Evolutionary conservation across 371 early-diverging fungal species (phyloP).

Genomic region (Catenaria anguillulae): DNA sequence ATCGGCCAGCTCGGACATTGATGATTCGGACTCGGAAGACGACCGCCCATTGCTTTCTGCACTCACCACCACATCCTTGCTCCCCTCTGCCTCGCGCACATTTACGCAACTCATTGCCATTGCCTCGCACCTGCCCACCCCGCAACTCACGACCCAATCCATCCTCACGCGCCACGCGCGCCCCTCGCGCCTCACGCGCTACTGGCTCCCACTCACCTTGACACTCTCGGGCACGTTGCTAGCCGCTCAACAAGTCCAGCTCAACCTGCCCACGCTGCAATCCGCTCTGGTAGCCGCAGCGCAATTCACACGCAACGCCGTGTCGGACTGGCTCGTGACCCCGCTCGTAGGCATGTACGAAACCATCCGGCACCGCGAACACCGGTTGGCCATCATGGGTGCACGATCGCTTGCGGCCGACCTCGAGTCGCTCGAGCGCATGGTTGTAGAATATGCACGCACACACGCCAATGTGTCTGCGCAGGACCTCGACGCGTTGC

Average conservation of each 20-base stretch:
- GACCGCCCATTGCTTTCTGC: neutral
- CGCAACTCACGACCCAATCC: neutral
- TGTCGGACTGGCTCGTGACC: slow-evolving; percentile 58
- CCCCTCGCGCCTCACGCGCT: slow-evolving; percentile 31
- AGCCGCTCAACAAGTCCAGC: slow-evolving; percentile 5
- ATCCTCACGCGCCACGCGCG: slow-evolving; percentile 18
- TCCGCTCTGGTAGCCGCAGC: slow-evolving; percentile 14
- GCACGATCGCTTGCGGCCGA: slow-evolving; percentile 62
- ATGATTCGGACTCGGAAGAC: neutral
- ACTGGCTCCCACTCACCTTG: slow-evolving; percentile 39
- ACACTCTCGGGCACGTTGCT: slow-evolving; percentile 12
- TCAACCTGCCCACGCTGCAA: slow-evolving; percentile 7
- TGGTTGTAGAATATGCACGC: slow-evolving; percentile 69
- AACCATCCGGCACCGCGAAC: slow-evolving; percentile 69
- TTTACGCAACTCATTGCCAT: neutral
- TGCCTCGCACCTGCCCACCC: neutral
- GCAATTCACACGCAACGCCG: slow-evolving; percentile 39
- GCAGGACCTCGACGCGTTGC: neutral
- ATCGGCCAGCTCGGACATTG: neutral
- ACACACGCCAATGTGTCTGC: slow-evolving; percentile 24
- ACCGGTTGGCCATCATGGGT: slow-evolving; percentile 53
- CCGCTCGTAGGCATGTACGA: slow-evolving; percentile 59
- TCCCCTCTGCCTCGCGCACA: neutral
- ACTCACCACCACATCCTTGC: neutral
- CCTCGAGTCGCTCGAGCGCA: slow-evolving; percentile 66